Conservation (phyloP, 129 eudicot genomes). For the Apium graveolens region DNA sequence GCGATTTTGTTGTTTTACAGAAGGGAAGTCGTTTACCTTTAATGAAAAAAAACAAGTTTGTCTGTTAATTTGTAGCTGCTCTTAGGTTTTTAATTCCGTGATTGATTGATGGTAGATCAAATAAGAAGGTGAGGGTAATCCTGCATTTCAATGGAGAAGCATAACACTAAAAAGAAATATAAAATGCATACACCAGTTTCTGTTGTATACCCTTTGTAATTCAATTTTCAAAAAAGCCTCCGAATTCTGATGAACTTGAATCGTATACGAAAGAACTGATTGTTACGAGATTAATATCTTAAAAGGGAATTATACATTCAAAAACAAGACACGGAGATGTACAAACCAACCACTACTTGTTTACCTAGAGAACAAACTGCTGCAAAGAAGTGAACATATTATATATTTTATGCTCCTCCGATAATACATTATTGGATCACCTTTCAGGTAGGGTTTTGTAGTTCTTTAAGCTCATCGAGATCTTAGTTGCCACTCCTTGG, state of each 20-base stretch:
- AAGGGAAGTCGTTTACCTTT: constrained; percentile 34
- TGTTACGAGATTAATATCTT: neutral
- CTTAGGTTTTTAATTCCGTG: neutral
- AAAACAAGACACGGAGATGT: neutral
- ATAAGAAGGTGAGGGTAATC: neutral
- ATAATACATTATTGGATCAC: neutral
- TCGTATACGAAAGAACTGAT: neutral
- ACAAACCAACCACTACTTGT: neutral
- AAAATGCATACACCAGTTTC: neutral
- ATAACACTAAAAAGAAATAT: neutral
- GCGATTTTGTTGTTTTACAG: constrained; percentile 44
- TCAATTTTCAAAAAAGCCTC: neutral
- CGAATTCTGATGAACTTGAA: neutral
- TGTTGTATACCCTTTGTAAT: neutral
- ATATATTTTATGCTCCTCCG: neutral
- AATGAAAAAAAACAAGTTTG: constrained; percentile 56
- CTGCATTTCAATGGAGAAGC: neutral
- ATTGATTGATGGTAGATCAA: neutral
- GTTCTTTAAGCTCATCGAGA: neutral
- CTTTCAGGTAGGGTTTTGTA: constrained; percentile 12
- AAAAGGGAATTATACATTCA: neutral
- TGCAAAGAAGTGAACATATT: neutral
- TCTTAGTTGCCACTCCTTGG: constrained; percentile 29
- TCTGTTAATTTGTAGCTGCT: neutral
- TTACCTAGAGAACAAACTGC: neutral